phyloP scores from a whole-genome alignment of 257 asterid genomes.

The Salvia hispanica region DNA sequence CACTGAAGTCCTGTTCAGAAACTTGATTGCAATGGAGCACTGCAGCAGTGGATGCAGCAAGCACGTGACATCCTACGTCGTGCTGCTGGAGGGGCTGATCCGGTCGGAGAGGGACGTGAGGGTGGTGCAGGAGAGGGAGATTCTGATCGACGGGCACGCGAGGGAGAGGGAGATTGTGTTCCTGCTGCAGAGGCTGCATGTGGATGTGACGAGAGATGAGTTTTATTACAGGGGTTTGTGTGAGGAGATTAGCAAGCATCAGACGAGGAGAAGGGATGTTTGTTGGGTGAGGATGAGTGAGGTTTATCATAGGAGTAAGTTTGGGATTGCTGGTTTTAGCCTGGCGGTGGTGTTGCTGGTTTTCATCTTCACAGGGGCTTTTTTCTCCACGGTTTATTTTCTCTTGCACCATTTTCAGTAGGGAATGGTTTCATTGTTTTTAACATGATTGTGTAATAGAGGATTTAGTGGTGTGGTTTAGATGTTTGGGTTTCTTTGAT shows the following conservation, averaged over 20 bases:
- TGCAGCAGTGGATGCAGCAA: conserved; percentile 39
- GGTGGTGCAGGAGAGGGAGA: conserved; percentile 36
- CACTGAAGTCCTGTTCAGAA: conserved; percentile 46
- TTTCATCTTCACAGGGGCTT: conserved; percentile 36
- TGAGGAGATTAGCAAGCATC: conserved; percentile 36
- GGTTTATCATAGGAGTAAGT: conserved; percentile 29
- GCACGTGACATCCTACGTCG: conserved; percentile 40
- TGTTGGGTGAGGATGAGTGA: conserved; percentile 32
- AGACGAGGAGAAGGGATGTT: conserved; percentile 27
- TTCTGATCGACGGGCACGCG: conserved; percentile 33
- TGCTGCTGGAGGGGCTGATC: conserved; percentile 44
- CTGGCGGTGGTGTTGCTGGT: conserved; percentile 34
- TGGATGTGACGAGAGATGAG: conserved; percentile 36
- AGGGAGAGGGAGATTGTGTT: conserved; percentile 38
- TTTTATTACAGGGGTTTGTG: conserved; percentile 51
- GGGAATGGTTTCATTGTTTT: not conserved
- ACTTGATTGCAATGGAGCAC: conserved; percentile 55
- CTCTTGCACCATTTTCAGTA: conserved; percentile 46
- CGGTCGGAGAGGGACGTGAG: conserved; percentile 39
- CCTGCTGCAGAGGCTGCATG: conserved; percentile 38
- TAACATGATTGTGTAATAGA: too few relatives aligned
- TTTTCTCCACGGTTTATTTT: conserved; percentile 28
- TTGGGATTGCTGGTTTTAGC: conserved; percentile 39
- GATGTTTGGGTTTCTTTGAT: too few relatives aligned
- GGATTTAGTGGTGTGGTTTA: too few relatives aligned